Evolutionary conservation across 1,139 yeast species (phyloP).

Genomic region (Hanseniaspora gamundiae): DNA sequence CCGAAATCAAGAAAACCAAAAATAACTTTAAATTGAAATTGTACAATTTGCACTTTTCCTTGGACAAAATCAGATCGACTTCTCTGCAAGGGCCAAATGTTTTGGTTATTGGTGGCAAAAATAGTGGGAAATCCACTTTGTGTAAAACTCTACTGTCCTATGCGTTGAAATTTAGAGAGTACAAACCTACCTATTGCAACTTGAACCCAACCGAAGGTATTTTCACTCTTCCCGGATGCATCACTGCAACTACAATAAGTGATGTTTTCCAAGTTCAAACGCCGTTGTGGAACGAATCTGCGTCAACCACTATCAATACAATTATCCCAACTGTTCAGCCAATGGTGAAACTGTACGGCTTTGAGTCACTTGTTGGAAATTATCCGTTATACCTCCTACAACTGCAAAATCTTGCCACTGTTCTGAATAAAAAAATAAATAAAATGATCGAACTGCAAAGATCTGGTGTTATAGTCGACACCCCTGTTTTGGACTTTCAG

Average conservation of each 20-base stretch:
- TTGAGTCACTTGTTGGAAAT: conserved; percentile 48
- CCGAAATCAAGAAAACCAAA: conserved; percentile 29
- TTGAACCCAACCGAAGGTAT: conserved; percentile 73
- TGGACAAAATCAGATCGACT: conserved; percentile 47
- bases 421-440: conserved; percentile 44
- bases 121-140: conserved; percentile 69
- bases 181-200: conserved; percentile 64
- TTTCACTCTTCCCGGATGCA: conserved; percentile 71
- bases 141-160: conserved; percentile 61
- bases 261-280: conserved; percentile 72
- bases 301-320: conserved; percentile 72
- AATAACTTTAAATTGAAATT: conserved; percentile 33
- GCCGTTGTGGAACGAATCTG: conserved; percentile 67
- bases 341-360: conserved; percentile 67
- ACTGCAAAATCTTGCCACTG: conserved; percentile 45
- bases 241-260: conserved; percentile 75
- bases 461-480: conserved; percentile 69
- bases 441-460: conserved; percentile 39
- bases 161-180: conserved; percentile 54
- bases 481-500: conserved; percentile 44
- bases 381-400: conserved; percentile 46
- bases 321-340: conserved; percentile 81
- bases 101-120: conserved; percentile 58
- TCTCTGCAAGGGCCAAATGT: conserved; percentile 48
- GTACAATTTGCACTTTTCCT: conserved; percentile 58